phyloP scores from a whole-genome alignment of 2,329 filamentous ascomycete species.

The Ceratocystiopsis sp. region DNA sequence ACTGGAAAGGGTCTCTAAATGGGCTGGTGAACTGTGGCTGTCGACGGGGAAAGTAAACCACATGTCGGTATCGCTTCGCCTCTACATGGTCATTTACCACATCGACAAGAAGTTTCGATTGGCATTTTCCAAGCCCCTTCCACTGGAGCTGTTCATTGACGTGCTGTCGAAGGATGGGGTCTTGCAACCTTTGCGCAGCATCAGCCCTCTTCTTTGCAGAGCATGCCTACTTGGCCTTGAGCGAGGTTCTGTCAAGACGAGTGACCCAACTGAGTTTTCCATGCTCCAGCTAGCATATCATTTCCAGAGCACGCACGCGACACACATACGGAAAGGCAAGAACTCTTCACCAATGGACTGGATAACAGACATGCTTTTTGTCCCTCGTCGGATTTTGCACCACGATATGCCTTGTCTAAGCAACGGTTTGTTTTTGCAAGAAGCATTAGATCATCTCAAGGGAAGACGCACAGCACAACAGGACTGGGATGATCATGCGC shows the following conservation, averaged over 20 bases:
- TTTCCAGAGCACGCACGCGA: conserved; percentile 22
- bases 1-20: conserved; percentile 34
- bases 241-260: too few species aligned
- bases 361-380: conserved; percentile 28
- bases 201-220: conserved; percentile 38
- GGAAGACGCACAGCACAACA: too few species aligned
- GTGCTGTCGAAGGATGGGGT: conserved; percentile 37
- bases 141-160: conserved; percentile 41
- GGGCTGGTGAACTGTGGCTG: conserved; percentile 47
- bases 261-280: conserved; percentile 20
- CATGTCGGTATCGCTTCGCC: conserved; percentile 42
- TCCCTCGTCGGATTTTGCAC: conserved; percentile 20
- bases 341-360: conserved; percentile 20
- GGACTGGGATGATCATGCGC: background rate
- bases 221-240: conserved; percentile 27
- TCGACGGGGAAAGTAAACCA: conserved; percentile 40
- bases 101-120: conserved; percentile 38
- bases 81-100: conserved; percentile 48
- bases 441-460: conserved; percentile 22
- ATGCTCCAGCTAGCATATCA: conserved; percentile 43
- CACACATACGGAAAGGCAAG: too few species aligned
- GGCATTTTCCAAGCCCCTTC: conserved; percentile 38
- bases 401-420: conserved; percentile 15
- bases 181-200: conserved; percentile 36
- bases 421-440: conserved; percentile 18